Conservation (phyloP, 805 yeast species). For the Sugiyamaella americana region DNA sequence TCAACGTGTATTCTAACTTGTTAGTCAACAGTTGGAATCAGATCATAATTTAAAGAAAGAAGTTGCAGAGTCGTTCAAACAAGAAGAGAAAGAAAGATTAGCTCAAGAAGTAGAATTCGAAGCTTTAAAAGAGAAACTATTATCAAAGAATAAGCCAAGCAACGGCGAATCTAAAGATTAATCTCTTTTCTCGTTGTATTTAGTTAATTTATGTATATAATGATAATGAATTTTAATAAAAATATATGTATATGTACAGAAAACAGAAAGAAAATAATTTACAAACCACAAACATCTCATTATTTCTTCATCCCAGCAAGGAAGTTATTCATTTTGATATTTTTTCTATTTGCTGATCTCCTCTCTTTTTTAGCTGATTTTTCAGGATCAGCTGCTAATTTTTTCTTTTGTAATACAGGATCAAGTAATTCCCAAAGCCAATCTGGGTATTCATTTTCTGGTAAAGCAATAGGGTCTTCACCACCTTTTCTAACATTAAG, state of each 20-base stretch:
- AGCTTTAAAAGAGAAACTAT: neutral
- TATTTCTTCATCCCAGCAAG: slow-evolving; percentile 45
- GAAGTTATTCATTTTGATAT: slow-evolving; percentile 75
- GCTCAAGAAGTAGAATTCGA: neutral
- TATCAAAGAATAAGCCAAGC: neutral
- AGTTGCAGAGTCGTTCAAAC: slow-evolving; percentile 5
- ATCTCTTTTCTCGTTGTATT: no score
- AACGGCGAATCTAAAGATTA: no score
- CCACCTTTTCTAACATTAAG: slow-evolving; percentile 71
- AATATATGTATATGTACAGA: slow-evolving; percentile 7
- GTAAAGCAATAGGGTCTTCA: slow-evolving; percentile 82
- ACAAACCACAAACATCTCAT: neutral
- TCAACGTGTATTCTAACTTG: no score
- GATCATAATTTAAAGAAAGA: neutral
- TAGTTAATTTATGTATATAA: neutral
- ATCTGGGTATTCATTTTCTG: slow-evolving; percentile 83
- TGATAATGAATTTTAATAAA: neutral
- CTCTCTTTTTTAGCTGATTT: slow-evolving; percentile 64
- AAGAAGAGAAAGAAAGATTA: neutral
- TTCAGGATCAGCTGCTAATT: slow-evolving; percentile 53
- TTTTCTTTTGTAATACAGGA: slow-evolving; percentile 49
- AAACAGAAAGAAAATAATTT: slow-evolving; percentile 1
- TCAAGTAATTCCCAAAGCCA: slow-evolving; percentile 92
- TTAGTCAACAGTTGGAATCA: slow-evolving; percentile 25
- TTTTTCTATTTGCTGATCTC: slow-evolving; percentile 59